phyloP scores from a whole-genome alignment of 2,329 filamentous ascomycete species.

The Microascus cirrosus region DNA sequence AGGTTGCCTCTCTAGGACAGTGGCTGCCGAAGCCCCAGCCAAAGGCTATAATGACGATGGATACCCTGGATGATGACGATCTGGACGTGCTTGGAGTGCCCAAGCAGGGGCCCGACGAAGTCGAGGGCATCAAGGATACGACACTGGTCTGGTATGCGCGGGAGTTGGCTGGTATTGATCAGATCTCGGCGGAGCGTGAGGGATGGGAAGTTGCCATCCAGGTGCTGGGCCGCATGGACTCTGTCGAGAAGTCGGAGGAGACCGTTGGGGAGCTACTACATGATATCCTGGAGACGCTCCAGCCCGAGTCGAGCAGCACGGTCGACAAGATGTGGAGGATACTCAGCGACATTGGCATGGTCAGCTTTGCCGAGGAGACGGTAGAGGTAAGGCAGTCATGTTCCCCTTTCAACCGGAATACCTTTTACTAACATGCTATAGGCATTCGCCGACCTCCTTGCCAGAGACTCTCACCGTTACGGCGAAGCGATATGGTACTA shows the following conservation, averaged over 20 bases:
- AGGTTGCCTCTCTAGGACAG: constrained; percentile 70
- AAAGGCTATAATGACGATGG: constrained; percentile 42
- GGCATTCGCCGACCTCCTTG: constrained; percentile 74
- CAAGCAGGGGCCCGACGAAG: constrained; percentile 43
- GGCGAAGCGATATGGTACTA: constrained; percentile 87
- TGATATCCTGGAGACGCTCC: constrained; percentile 48
- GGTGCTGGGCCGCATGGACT: constrained; percentile 71
- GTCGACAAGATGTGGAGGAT: constrained; percentile 76
- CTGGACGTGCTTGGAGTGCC: constrained; percentile 69
- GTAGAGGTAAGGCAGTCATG: constrained; percentile 55
- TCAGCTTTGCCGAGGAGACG: constrained; percentile 66
- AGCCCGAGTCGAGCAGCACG: constrained; percentile 56
- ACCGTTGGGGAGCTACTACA: constrained; percentile 63
- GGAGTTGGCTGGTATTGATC: constrained; percentile 45
- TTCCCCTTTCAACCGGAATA: not conserved
- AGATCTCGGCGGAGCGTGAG: constrained; percentile 40
- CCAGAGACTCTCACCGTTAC: constrained; percentile 62
- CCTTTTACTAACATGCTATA: constrained; percentile 25
- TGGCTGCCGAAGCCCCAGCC: constrained; percentile 61
- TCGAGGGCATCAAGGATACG: constrained; percentile 64
- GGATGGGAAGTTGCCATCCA: constrained; percentile 88
- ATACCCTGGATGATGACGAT: constrained; percentile 63
- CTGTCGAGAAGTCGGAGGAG: constrained; percentile 57
- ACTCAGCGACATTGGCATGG: constrained; percentile 67
- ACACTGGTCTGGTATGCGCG: constrained; percentile 68